A percentile compares a stretch with the other conserved stretches of the same genome.
phyloP scores from a whole-genome alignment of 164 flowering plant species.

The Chimonanthus salicifolius region DNA sequence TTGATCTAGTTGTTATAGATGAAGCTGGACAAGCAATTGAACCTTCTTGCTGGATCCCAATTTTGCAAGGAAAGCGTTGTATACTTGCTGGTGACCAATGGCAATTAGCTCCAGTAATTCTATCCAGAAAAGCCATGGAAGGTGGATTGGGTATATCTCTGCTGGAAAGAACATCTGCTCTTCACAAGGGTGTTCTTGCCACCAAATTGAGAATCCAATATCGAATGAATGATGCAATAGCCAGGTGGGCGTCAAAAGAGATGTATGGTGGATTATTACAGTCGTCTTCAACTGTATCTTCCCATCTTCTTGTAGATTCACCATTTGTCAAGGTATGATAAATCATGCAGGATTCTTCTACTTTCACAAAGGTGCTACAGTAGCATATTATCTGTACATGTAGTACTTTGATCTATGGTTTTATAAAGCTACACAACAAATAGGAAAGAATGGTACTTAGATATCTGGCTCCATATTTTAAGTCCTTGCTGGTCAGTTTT shows the following conservation, averaged over 20 bases:
- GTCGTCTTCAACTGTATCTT: conserved; percentile 58
- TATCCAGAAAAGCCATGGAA: conserved; percentile 77
- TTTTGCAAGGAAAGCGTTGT: conserved; percentile 80
- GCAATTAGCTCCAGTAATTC: conserved; percentile 85
- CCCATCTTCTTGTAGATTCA: conserved; percentile 85
- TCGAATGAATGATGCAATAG: conserved; percentile 88
- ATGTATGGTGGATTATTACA: conserved; percentile 72
- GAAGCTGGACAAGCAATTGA: conserved; percentile 97
- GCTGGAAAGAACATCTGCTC: conserved; percentile 62
- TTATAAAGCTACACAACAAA: too few relatives aligned
- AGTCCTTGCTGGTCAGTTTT: too few relatives aligned
- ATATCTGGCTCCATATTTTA: too few relatives aligned
- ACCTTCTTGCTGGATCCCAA: conserved; percentile 90
- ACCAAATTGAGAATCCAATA: conserved; percentile 72
- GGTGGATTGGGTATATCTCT: conserved; percentile 91
- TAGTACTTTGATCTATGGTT: too few relatives aligned
- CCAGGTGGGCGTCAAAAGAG: conserved; percentile 94
- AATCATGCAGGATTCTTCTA: not conserved
- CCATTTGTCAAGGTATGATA: conserved; percentile 76
- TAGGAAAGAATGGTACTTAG: too few relatives aligned
- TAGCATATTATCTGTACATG: not conserved
- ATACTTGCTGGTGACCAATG: conserved; percentile 86
- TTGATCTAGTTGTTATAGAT: conserved; percentile 87
- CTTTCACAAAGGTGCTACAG: not conserved
- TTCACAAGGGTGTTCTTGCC: conserved; percentile 64